Conservation (phyloP, 306 rosid genomes). For the Gastrolobium villosum region DNA sequence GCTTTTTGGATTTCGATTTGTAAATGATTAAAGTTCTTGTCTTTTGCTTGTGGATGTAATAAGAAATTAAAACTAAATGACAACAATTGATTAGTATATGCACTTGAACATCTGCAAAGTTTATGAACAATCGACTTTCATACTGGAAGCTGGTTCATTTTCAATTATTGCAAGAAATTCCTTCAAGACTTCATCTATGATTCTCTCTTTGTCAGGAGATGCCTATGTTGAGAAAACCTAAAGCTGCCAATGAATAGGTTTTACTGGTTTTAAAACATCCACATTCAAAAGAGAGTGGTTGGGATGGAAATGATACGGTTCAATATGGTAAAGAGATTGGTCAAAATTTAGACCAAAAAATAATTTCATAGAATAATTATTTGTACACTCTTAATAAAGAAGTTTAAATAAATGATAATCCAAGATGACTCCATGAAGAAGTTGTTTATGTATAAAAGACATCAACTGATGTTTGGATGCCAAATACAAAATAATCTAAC, state of each 20-base stretch:
- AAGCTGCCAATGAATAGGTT: slow-evolving; percentile 47
- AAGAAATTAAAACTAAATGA: too few relatives aligned
- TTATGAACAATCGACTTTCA: slow-evolving; percentile 44
- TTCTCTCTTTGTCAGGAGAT: slow-evolving; percentile 55
- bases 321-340: slow-evolving; percentile 13
- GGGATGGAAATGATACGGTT: slow-evolving; percentile 39
- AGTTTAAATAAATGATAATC: slow-evolving; percentile 30
- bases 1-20: too few relatives aligned
- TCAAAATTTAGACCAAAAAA: slow-evolving; percentile 6
- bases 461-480: background rate
- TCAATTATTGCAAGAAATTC: slow-evolving; percentile 56
- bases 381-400: slow-evolving; percentile 6
- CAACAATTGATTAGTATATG: too few relatives aligned
- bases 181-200: slow-evolving; percentile 48
- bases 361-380: background rate
- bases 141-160: slow-evolving; percentile 49
- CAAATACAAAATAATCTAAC: slow-evolving; percentile 2
- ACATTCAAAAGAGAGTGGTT: slow-evolving; percentile 31
- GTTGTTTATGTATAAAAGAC: slow-evolving; percentile 5
- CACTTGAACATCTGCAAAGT: slow-evolving; percentile 54
- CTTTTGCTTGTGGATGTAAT: too few relatives aligned
- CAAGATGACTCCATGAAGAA: background rate
- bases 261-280: slow-evolving; percentile 42
- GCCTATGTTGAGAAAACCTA: slow-evolving; percentile 55
- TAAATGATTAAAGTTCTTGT: too few relatives aligned